Evolutionary conservation across 2,329 filamentous ascomycete species (phyloP), one percentile per base, ranked within the genome.

Genomic region (Chaetothyriales sp.): DNA sequence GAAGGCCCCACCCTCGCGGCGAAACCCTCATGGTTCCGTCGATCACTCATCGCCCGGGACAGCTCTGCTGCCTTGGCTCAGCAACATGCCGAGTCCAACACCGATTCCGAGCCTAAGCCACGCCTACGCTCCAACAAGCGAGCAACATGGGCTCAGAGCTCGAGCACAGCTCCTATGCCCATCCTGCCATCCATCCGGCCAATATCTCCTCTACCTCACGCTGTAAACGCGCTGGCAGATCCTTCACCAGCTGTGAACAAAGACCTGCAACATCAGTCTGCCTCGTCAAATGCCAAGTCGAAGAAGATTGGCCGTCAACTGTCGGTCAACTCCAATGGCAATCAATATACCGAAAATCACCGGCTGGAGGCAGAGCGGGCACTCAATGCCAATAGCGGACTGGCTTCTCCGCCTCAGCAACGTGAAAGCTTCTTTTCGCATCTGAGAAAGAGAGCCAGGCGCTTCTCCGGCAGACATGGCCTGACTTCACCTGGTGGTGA

Each of bases 401-500:
- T 89, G 20, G 80, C 78, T 15, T 92, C 87, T 5, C 86, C 88
- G 3, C 80, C 83, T 0, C 85, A 78, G 18, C 85, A 88, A 51
- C 93, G 93, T 64, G 92, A 98, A 66, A 87, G 92, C 67, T 98
- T 98, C 73, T 98, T 98, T 70, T 96, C 92, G 0, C 92, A 98
- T 65, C 76, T 98, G 6, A 80, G 92, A 51, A 98, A 98, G 69
- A 83, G 90, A 48, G 92, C 93, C 25, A 80, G 92, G 59, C 79
- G 92, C 59, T 82, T 98, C 54, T 98, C 92, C 22, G 92, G 92
- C 46, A 82, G 90, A 51, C 88, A 95, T 63, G 86, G 90, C 64
- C 82, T 81, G 12, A 83, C 86, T 52, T 86, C 87, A 18, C 84
- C 87, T 7, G 79, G 77, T 44, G 81, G 82, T 50, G 89, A 95